phyloP scores from a whole-genome alignment of 2,329 filamentous ascomycete genomes.

The Pseudomassariella vexata region DNA sequence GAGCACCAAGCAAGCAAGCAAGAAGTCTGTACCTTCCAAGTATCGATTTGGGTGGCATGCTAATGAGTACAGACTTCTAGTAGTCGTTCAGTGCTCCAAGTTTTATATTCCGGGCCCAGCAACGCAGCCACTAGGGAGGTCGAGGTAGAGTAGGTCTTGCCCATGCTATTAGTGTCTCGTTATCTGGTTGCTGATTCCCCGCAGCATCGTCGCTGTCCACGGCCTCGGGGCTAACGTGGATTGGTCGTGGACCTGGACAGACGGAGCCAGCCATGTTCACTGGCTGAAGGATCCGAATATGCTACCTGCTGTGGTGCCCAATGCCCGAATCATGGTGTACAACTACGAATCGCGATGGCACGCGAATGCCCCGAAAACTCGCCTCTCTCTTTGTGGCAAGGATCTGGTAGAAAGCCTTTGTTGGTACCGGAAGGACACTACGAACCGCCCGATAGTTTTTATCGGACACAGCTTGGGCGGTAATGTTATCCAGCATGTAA shows the following conservation, averaged over 20 bases:
- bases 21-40: no score
- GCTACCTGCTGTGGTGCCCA: slow-evolving; percentile 1
- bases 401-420: no score
- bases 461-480: slow-evolving; percentile 23
- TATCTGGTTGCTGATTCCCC: background rate
- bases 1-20: no score
- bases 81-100: no score
- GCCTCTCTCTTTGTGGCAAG: no score
- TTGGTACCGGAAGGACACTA: no score
- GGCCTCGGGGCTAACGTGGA: slow-evolving; percentile 3
- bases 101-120: no score
- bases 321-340: slow-evolving; percentile 2
- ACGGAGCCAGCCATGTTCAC: background rate
- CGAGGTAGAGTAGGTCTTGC: slow-evolving; percentile 2
- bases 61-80: no score
- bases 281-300: slow-evolving; percentile 1
- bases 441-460: slow-evolving; percentile 22
- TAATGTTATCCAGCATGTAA: slow-evolving; percentile 21
- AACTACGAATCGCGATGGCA: slow-evolving; percentile 1
- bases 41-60: no score
- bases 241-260: slow-evolving; percentile 1
- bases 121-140: background rate
- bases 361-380: no score
- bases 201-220: slow-evolving; percentile 3
- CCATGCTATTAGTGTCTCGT: background rate